Conservation (phyloP, 2,329 filamentous ascomycete species). For the Tolypocladium sp. region DNA sequence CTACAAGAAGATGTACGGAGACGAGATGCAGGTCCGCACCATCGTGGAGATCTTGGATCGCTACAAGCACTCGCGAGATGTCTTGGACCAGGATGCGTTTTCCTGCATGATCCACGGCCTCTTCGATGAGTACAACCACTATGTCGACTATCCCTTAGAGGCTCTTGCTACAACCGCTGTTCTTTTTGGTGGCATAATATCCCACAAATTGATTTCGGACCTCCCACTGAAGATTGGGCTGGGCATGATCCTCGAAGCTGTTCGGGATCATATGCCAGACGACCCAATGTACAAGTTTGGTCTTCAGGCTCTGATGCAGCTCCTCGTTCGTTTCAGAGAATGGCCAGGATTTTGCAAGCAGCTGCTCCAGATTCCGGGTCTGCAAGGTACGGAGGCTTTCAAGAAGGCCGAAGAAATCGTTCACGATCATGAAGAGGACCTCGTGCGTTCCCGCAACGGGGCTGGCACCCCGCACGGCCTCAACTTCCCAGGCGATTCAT, state of each 20-base stretch:
- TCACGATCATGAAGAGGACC: conserved; percentile 55
- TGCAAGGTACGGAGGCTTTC: conserved; percentile 79
- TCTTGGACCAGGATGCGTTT: conserved; percentile 86
- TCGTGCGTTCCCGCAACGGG: conserved; percentile 46
- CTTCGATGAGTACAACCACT: conserved; percentile 95
- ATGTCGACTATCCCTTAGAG: conserved; percentile 91
- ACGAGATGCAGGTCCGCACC: conserved; percentile 75
- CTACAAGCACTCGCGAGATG: conserved; percentile 80
- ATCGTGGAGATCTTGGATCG: conserved; percentile 76
- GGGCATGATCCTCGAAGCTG: conserved; percentile 95
- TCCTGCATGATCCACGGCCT: conserved; percentile 97
- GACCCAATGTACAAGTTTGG: conserved; percentile 98
- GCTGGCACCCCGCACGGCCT: conserved; percentile 26
- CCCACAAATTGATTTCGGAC: conserved; percentile 81
- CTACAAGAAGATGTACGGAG: conserved; percentile 96
- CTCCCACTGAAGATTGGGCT: conserved; percentile 89
- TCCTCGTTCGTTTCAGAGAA: conserved; percentile 73
- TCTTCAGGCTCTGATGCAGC: conserved; percentile 84
- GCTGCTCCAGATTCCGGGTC: conserved; percentile 68
- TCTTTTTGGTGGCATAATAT: conserved; percentile 92
- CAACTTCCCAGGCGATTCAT: conserved; percentile 32
- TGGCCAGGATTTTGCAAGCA: conserved; percentile 94
- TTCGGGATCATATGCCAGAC: conserved; percentile 73
- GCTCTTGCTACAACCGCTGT: conserved; percentile 92
- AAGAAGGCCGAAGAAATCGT: conserved; percentile 76